Conservation (phyloP, 805 yeast species). For the Candida sanyiensis region DNA sequence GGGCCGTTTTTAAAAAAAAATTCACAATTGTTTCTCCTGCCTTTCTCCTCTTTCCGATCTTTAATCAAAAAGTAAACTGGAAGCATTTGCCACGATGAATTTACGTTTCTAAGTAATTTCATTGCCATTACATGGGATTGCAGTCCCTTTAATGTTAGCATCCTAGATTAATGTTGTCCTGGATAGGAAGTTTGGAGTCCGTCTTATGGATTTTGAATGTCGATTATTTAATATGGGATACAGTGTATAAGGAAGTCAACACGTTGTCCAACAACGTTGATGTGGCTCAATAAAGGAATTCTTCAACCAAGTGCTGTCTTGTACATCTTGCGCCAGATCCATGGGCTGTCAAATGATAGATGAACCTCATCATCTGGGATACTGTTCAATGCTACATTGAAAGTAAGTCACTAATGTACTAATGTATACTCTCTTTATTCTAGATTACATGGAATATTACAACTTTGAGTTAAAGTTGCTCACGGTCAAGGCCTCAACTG, state of each 20-base stretch:
- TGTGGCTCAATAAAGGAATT: too few relatives aligned
- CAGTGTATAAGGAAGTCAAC: constrained; percentile 15
- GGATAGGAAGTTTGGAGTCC: constrained; percentile 30
- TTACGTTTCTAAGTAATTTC: constrained; percentile 26
- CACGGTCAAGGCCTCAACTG: constrained; percentile 33
- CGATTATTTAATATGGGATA: constrained; percentile 25
- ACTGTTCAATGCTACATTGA: too few relatives aligned
- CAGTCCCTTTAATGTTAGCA: constrained; percentile 26
- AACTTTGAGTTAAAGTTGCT: constrained; percentile 18
- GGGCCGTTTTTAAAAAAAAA: not conserved
- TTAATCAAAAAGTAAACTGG: constrained; percentile 30
- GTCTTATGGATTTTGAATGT: constrained; percentile 27
- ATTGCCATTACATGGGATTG: constrained; percentile 29
- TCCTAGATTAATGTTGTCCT: constrained; percentile 27
- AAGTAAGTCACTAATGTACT: too few relatives aligned
- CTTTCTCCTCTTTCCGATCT: constrained; percentile 16
- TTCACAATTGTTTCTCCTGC: constrained; percentile 5
- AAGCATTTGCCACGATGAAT: constrained; percentile 31
- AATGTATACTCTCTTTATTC: too few relatives aligned
- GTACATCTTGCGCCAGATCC: too few relatives aligned
- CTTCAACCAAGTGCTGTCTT: too few relatives aligned
- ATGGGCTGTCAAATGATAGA: too few relatives aligned
- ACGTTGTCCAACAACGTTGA: too few relatives aligned
- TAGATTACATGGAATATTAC: too few relatives aligned
- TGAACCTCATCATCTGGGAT: too few relatives aligned